Percentiles rank a stretch among this genome's conserved stretches.
phyloP scores from a whole-genome alignment of 2,329 filamentous ascomycete species.

The Zymoseptoria ardabiliae region DNA sequence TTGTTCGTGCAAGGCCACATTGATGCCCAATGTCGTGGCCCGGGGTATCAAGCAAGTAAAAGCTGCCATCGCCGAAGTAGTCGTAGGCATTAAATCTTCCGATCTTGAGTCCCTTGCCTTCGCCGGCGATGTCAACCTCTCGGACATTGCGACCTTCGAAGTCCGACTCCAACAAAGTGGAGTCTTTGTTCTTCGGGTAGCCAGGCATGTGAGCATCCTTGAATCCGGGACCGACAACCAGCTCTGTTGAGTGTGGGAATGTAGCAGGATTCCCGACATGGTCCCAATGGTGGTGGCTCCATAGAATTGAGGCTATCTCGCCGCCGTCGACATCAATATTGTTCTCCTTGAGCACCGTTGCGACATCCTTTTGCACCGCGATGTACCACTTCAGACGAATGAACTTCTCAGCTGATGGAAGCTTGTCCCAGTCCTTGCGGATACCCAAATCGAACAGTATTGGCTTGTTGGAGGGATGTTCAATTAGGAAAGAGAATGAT shows the following conservation, averaged over 20 bases:
- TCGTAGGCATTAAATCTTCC: slow-evolving; percentile 44
- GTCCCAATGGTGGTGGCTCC: slow-evolving; percentile 33
- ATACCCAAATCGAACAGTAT: slow-evolving; percentile 44
- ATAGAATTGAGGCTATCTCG: slow-evolving; percentile 28
- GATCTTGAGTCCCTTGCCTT: slow-evolving; percentile 33
- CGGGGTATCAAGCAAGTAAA: slow-evolving; percentile 49
- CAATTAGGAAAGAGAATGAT: slow-evolving; percentile 42
- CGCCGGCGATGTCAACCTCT: slow-evolving; percentile 31
- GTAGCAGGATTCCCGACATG: slow-evolving; percentile 35
- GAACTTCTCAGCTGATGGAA: slow-evolving; percentile 30
- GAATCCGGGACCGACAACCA: slow-evolving; percentile 45
- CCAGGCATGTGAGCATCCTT: slow-evolving; percentile 37
- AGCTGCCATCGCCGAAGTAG: slow-evolving; percentile 50
- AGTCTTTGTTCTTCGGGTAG: slow-evolving; percentile 36
- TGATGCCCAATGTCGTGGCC: slow-evolving; percentile 48
- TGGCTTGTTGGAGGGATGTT: slow-evolving; percentile 37
- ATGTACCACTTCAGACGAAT: slow-evolving; percentile 30
- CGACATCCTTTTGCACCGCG: slow-evolving; percentile 37
- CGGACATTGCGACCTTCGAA: slow-evolving; percentile 33
- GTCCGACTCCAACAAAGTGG: slow-evolving; percentile 35
- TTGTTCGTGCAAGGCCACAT: slow-evolving; percentile 43
- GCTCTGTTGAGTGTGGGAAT: slow-evolving; percentile 36
- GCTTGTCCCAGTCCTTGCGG: slow-evolving; percentile 40
- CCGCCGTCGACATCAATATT: slow-evolving; percentile 33
- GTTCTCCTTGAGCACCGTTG: slow-evolving; percentile 35